Percentiles rank a stretch among this genome's conserved stretches.
Evolutionary conservation across 176 grass and related monocot genomes (phyloP).

Genomic region (Typha latifolia): DNA sequence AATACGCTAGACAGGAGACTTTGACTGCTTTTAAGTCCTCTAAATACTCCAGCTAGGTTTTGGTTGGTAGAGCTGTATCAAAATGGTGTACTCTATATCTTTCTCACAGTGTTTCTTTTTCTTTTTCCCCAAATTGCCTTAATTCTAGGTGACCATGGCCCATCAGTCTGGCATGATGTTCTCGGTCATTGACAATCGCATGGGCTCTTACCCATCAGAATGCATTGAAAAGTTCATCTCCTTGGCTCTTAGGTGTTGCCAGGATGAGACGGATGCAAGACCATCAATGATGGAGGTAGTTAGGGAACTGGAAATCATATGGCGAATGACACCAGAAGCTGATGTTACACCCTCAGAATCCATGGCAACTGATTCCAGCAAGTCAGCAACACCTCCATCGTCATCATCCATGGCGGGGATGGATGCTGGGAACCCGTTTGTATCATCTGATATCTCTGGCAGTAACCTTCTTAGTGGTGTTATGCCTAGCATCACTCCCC

Average conservation of each 20-base stretch:
- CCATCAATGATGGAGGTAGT: constrained; percentile 54
- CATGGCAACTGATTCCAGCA: neutral
- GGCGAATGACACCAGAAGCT: constrained; percentile 38
- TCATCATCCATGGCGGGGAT: constrained; percentile 11
- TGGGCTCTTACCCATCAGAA: constrained; percentile 39
- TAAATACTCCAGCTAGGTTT: neutral
- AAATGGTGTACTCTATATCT: neutral
- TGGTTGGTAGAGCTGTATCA: neutral
- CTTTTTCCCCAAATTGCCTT: neutral
- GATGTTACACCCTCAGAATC: constrained; percentile 26
- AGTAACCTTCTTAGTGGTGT: constrained; percentile 78
- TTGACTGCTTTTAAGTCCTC: neutral
- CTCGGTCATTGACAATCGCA: constrained; percentile 39
- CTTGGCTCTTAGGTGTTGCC: constrained; percentile 45
- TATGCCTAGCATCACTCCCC: constrained; percentile 53
- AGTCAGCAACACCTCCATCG: constrained; percentile 16
- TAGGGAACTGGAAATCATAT: constrained; percentile 49
- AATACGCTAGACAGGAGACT: no score
- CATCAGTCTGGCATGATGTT: constrained; percentile 45
- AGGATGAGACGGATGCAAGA: constrained; percentile 45
- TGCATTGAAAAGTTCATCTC: constrained; percentile 46
- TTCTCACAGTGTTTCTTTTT: neutral
- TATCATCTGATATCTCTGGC: constrained; percentile 76
- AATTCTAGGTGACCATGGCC: constrained; percentile 33
- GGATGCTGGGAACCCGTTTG: constrained; percentile 28